phyloP scores from a whole-genome alignment of 2,329 filamentous ascomycete genomes.

The Fusarium bactridioides region DNA sequence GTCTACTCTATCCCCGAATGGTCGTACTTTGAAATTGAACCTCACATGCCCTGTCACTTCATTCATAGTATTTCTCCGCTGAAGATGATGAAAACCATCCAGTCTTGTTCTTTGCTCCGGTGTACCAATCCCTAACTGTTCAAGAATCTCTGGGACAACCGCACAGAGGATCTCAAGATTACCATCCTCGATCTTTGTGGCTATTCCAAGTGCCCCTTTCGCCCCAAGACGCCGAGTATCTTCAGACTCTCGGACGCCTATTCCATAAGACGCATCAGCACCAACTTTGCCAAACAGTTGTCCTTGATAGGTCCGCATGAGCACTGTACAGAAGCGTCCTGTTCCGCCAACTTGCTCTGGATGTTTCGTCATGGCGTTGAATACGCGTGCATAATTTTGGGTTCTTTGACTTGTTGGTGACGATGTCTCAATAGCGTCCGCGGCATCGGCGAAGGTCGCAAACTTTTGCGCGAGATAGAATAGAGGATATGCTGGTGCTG shows the following conservation, averaged over 20 bases:
- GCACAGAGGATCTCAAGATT: conserved; percentile 54
- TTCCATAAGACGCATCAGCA: conserved; percentile 57
- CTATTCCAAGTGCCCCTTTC: conserved; percentile 51
- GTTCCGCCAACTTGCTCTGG: conserved; percentile 56
- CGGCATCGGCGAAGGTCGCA: conserved; percentile 49
- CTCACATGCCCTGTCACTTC: conserved; percentile 46
- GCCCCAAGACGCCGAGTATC: conserved; percentile 48
- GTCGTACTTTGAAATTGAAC: conserved; percentile 25
- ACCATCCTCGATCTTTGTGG: conserved; percentile 59
- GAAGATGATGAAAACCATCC: conserved; percentile 44
- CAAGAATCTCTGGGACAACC: conserved; percentile 53
- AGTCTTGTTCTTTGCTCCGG: conserved; percentile 43
- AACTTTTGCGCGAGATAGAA: conserved; percentile 46
- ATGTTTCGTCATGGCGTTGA: conserved; percentile 51
- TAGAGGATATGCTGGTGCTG: conserved; percentile 54
- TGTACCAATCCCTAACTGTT: conserved; percentile 51
- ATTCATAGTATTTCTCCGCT: conserved; percentile 49
- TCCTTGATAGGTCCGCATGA: conserved; percentile 52
- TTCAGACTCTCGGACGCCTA: conserved; percentile 51
- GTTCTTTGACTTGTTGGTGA: conserved; percentile 10
- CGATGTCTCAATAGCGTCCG: conserved; percentile 15
- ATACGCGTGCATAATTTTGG: conserved; percentile 46
- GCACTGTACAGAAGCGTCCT: conserved; percentile 55
- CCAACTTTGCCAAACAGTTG: conserved; percentile 56
- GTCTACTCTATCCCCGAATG: neutral